Evolutionary conservation across 1,284 basidiomycete genomes (phyloP).

Genomic region (Ustilago sp.): DNA sequence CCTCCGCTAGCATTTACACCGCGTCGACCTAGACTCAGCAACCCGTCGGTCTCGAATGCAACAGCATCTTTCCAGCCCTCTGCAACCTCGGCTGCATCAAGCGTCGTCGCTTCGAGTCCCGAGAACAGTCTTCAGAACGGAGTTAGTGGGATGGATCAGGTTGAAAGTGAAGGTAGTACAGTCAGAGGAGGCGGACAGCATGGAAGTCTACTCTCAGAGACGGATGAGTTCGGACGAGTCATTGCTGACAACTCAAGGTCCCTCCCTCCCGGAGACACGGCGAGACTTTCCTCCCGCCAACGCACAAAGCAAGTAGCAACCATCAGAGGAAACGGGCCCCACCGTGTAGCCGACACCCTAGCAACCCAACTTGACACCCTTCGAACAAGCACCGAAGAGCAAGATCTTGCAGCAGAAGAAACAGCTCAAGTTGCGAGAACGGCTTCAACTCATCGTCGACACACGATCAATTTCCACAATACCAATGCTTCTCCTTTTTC

Average conservation of each 20-base stretch:
- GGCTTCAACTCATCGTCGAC: conserved; percentile 5
- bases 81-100: conserved; percentile 22
- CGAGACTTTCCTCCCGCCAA: conserved; percentile 17
- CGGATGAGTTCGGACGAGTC: conserved; percentile 18
- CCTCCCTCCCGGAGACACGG: conserved; percentile 9
- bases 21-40: conserved; percentile 49
- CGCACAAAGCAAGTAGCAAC: conserved; percentile 7
- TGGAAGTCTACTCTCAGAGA: neutral
- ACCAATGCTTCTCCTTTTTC: neutral
- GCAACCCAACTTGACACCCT: conserved; percentile 31
- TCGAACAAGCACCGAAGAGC: neutral
- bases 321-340: conserved; percentile 10
- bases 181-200: conserved; percentile 9
- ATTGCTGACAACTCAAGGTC: neutral
- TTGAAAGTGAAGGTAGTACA: conserved; percentile 35
- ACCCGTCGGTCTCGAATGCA: conserved; percentile 53
- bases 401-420: neutral
- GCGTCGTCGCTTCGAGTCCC: conserved; percentile 30
- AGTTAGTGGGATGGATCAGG: conserved; percentile 8
- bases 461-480: conserved; percentile 20
- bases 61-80: conserved; percentile 37
- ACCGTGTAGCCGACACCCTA: conserved; percentile 30
- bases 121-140: conserved; percentile 29
- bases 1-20: conserved; percentile 38
- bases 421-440: neutral